A percentile compares a stretch with the other conserved stretches of the same genome.
phyloP scores from a whole-genome alignment of 331 rosid genomes.

The Arachis monticola region DNA sequence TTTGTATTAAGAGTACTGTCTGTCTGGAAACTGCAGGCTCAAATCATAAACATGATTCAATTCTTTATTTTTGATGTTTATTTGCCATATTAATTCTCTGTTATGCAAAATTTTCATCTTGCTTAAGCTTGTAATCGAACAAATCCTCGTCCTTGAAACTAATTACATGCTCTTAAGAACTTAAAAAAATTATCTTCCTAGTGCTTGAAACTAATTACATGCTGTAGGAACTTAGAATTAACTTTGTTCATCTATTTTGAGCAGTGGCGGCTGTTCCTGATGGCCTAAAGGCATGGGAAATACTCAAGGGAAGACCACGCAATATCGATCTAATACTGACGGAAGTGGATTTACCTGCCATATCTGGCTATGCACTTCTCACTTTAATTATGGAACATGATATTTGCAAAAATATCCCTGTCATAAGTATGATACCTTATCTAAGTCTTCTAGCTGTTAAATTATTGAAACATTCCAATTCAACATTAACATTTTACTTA shows the following conservation, averaged over 20 bases:
- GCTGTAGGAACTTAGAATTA: conserved; percentile 32
- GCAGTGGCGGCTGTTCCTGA: conserved; percentile 95
- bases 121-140: conserved; percentile 26
- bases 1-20: conserved; percentile 14
- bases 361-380: conserved; percentile 93
- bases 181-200: background rate
- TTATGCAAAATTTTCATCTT: background rate
- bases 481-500: background rate
- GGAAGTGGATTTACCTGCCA: conserved; percentile 91
- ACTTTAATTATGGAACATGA: conserved; percentile 88
- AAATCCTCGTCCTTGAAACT: conserved; percentile 13
- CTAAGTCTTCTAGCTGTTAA: conserved; percentile 26
- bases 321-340: conserved; percentile 82
- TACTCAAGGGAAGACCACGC: conserved; percentile 76
- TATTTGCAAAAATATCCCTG: conserved; percentile 87
- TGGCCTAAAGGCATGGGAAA: conserved; percentile 96
- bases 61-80: conserved; percentile 8
- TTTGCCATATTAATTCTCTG: background rate
- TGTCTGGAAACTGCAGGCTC: background rate
- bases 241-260: conserved; percentile 36
- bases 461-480: background rate
- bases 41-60: conserved; percentile 3
- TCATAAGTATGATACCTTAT: conserved; percentile 72
- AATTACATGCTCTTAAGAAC: background rate
- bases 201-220: conserved; percentile 15